A percentile compares a stretch with the other conserved stretches of the same genome.
phyloP scores from a whole-genome alignment of 257 asterid species.

The Salvia miltiorrhiza region DNA sequence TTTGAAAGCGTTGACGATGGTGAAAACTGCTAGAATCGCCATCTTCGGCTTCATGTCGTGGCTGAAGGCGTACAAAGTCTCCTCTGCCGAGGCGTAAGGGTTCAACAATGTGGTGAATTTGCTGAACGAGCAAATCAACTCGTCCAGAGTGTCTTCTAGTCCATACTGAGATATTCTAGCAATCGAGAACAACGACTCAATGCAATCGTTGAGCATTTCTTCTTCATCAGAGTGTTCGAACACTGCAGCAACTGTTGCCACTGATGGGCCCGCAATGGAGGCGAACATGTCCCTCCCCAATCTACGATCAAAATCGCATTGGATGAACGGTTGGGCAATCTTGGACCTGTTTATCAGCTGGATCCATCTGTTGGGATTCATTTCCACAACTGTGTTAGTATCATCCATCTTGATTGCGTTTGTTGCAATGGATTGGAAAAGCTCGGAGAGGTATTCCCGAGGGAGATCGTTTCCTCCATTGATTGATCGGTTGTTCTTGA shows the following conservation, averaged over 20 bases:
- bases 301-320: conserved; percentile 65
- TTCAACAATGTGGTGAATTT: conserved; percentile 79
- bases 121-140: conserved; percentile 74
- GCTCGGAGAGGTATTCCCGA: conserved; percentile 77
- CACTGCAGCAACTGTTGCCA: conserved; percentile 81
- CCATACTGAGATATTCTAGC: conserved; percentile 85
- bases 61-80: conserved; percentile 73
- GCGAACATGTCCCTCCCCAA: conserved; percentile 91
- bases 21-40: conserved; percentile 88
- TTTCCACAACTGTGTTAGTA: conserved; percentile 36
- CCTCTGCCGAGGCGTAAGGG: conserved; percentile 80
- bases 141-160: conserved; percentile 81
- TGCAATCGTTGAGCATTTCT: conserved; percentile 76
- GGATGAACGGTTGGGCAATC: conserved; percentile 49
- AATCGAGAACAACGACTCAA: conserved; percentile 72
- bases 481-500: conserved; percentile 68
- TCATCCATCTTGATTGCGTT: conserved; percentile 46
- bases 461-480: conserved; percentile 91
- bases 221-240: conserved; percentile 85
- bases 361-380: conserved; percentile 85
- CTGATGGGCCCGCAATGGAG: conserved; percentile 76
- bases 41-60: conserved; percentile 84
- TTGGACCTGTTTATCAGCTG: conserved; percentile 73
- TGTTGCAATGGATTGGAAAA: conserved; percentile 71
- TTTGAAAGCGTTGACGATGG: conserved; percentile 72